Conservation (phyloP, 2,329 filamentous ascomycete species). For the Microcera coccophila region DNA sequence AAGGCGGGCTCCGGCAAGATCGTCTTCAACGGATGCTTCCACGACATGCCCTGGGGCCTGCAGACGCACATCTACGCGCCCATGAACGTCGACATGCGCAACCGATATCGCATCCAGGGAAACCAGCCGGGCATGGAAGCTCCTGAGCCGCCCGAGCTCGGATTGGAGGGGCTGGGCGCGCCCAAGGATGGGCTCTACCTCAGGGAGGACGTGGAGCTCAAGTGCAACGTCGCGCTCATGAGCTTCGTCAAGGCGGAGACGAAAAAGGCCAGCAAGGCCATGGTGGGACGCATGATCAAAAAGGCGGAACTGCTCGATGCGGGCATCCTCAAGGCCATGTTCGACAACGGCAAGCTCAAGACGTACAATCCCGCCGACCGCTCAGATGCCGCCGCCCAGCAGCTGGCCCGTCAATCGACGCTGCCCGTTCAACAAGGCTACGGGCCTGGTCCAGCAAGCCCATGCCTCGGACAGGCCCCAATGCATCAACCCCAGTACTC, state of each 20-base stretch:
- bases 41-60: conserved; percentile 67
- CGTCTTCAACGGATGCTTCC: conserved; percentile 67
- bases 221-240: conserved; percentile 63
- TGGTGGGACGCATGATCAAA: conserved; percentile 65
- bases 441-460: conserved; percentile 8
- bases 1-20: conserved; percentile 62
- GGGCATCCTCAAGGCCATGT: conserved; percentile 63
- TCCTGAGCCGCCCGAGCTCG: conserved; percentile 59
- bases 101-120: conserved; percentile 64
- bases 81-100: conserved; percentile 62
- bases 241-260: conserved; percentile 63
- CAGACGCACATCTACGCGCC: conserved; percentile 70
- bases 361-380: conserved; percentile 55
- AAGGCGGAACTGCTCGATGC: conserved; percentile 67
- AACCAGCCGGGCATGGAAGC: conserved; percentile 65
- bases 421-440: conserved; percentile 3
- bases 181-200: conserved; percentile 64
- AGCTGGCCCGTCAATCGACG: conserved; percentile 38
- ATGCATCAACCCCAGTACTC: conserved; percentile 20
- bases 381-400: conserved; percentile 29
- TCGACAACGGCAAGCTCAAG: conserved; percentile 59
- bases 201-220: conserved; percentile 67
- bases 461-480: conserved; percentile 22
- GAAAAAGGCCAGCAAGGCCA: conserved; percentile 62
- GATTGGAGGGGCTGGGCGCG: conserved; percentile 53